Conservation (phyloP, 1,139 yeast genomes). For the Nakaseomyces sp. region DNA sequence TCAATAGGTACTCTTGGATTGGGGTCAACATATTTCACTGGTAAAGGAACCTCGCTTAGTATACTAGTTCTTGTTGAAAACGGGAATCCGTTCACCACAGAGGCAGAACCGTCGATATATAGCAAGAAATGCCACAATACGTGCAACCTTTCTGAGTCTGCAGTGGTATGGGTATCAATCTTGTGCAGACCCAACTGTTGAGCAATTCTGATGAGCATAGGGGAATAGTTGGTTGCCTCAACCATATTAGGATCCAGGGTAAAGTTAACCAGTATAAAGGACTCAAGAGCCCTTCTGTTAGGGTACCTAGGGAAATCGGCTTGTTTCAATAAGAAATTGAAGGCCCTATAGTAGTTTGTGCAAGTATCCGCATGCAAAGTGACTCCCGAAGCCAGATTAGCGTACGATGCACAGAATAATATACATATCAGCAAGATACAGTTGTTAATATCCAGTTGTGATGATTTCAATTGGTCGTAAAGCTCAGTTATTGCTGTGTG, state of each 20-base stretch:
- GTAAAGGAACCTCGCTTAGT: constrained; percentile 13
- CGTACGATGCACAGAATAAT: constrained; percentile 21
- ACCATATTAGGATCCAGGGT: constrained; percentile 27
- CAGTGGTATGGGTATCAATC: constrained; percentile 6
- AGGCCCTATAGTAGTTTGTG: constrained; percentile 20
- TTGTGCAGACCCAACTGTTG: constrained; percentile 23
- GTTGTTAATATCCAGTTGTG: constrained; percentile 10
- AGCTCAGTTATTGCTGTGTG: constrained; percentile 8
- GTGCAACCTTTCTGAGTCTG: background rate
- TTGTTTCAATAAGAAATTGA: constrained; percentile 14
- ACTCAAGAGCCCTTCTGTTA: constrained; percentile 17
- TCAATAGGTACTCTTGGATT: constrained; percentile 12
- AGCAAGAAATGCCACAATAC: constrained; percentile 22
- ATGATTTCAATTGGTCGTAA: constrained; percentile 8
- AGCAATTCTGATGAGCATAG: constrained; percentile 23
- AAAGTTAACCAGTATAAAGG: constrained; percentile 20
- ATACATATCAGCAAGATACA: constrained; percentile 17
- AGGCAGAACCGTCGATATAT: constrained; percentile 26
- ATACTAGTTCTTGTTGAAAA: constrained; percentile 16
- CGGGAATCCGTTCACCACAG: constrained; percentile 25
- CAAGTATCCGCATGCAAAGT: constrained; percentile 17
- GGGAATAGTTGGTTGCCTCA: constrained; percentile 18
- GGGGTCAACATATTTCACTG: constrained; percentile 5
- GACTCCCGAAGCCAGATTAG: constrained; percentile 21
- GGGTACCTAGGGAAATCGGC: constrained; percentile 19